Evolutionary conservation across 257 asterid genomes (phyloP).

Genomic region (Scutellaria galericulata): DNA sequence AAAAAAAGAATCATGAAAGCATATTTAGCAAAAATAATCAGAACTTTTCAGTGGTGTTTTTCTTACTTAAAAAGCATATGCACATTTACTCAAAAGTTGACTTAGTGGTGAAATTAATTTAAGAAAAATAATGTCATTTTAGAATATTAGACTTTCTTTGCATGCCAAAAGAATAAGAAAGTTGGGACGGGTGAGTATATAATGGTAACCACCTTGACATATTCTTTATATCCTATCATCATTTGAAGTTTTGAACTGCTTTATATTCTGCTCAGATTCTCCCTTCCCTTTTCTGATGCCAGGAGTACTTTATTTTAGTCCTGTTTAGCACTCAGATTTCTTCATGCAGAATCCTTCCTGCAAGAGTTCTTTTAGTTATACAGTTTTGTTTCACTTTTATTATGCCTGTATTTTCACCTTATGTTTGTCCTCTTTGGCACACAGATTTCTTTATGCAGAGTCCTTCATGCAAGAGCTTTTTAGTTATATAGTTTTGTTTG

Average conservation of each 20-base stretch:
- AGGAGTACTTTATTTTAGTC: neutral
- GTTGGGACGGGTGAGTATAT: neutral
- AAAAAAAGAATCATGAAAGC: neutral
- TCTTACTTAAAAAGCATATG: neutral
- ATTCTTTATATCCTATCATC: conserved; percentile 1
- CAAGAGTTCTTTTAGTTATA: neutral
- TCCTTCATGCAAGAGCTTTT: conserved; percentile 10
- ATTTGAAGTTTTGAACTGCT: conserved; percentile 10
- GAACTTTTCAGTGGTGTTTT: neutral
- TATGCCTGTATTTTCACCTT: neutral
- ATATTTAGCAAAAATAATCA: conserved; percentile 1
- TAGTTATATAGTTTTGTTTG: neutral
- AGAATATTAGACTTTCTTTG: neutral
- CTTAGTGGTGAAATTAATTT: neutral
- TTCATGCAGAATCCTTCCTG: conserved; percentile 14
- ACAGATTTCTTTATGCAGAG: conserved; percentile 9
- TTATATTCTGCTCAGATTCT: conserved; percentile 18
- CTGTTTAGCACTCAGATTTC: conserved; percentile 12
- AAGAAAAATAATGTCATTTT: conserved; percentile 2
- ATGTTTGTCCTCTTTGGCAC: conserved; percentile 4
- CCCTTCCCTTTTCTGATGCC: neutral
- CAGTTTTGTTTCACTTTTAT: too few relatives aligned
- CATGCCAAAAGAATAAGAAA: neutral
- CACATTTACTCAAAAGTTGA: conserved; percentile 9
- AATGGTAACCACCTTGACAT: neutral